Percentiles rank a stretch among this genome's conserved stretches.
phyloP scores from a whole-genome alignment of 2,329 filamentous ascomycete genomes.

The Harringtonia aguacate region DNA sequence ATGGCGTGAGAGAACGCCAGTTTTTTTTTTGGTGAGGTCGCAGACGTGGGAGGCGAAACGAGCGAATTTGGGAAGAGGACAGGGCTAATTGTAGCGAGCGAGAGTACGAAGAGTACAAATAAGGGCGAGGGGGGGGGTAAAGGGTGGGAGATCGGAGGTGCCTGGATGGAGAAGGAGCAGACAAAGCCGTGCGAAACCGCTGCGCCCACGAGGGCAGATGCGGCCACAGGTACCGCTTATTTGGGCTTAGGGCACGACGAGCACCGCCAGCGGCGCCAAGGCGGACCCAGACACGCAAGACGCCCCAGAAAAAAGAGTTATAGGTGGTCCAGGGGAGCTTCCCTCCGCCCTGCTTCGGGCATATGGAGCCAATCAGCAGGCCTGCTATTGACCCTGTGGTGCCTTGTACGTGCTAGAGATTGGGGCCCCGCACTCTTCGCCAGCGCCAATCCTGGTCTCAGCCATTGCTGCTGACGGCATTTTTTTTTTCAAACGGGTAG shows the following conservation, averaged over 20 bases:
- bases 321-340: neutral
- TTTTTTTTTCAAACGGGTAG: neutral
- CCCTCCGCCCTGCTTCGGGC: constrained; percentile 14
- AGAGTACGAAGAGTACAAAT: neutral
- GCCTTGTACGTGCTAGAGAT: neutral
- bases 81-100: neutral
- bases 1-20: too few species aligned
- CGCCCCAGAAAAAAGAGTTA: too few species aligned
- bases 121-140: too few species aligned
- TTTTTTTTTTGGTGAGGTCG: too few species aligned
- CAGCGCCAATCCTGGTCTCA: neutral
- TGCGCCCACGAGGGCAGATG: too few species aligned
- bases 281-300: too few species aligned
- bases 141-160: neutral
- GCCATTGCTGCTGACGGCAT: neutral
- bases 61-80: neutral
- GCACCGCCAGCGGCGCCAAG: too few species aligned
- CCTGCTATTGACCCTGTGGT: neutral
- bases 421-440: neutral
- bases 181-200: too few species aligned
- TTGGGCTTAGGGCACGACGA: too few species aligned
- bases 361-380: constrained; percentile 18
- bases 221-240: too few species aligned
- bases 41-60: neutral
- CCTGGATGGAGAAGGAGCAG: neutral